phyloP scores from a whole-genome alignment of 225 moss, liverwort and hornwort genomes.

The Takakia lepidozioides region DNA sequence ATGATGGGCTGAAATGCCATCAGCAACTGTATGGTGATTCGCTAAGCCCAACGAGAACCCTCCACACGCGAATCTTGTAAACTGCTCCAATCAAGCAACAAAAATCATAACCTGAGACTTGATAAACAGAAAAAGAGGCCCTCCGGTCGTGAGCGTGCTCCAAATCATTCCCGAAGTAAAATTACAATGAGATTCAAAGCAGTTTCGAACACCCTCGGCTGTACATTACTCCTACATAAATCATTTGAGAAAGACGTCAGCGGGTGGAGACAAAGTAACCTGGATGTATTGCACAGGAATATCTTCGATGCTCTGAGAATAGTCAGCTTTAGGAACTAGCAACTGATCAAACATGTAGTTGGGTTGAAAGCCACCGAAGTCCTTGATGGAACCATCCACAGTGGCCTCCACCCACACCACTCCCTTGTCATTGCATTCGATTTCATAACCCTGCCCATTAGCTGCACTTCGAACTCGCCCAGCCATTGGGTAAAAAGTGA shows the following conservation, averaged over 20 bases:
- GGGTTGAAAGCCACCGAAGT: constrained; percentile 17
- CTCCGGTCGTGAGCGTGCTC: no score
- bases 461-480: constrained; percentile 21
- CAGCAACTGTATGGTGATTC: constrained; percentile 42
- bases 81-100: constrained; percentile 9
- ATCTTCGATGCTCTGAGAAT: constrained; percentile 15
- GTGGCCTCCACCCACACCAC: constrained; percentile 28
- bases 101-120: no score
- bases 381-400: constrained; percentile 20
- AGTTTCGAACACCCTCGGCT: no score
- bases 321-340: constrained; percentile 13
- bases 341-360: constrained; percentile 18
- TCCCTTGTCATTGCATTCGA: constrained; percentile 26
- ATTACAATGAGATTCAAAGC: no score
- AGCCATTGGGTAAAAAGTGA: constrained; percentile 26
- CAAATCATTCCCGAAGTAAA: no score
- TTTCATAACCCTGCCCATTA: constrained; percentile 20
- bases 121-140: no score
- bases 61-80: constrained; percentile 42
- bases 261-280: no score
- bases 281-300: constrained; percentile 20
- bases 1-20: constrained; percentile 38
- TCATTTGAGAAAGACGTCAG: no score
- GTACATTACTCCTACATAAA: no score
- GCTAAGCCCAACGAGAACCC: constrained; percentile 40